Percentiles rank a stretch among this genome's conserved stretches.
These are phyloP conservation scores for Aspergillus tanneri DNA, from an alignment of 2,329 filamentous ascomycete species.

Conservation along the genomic window DNA sequence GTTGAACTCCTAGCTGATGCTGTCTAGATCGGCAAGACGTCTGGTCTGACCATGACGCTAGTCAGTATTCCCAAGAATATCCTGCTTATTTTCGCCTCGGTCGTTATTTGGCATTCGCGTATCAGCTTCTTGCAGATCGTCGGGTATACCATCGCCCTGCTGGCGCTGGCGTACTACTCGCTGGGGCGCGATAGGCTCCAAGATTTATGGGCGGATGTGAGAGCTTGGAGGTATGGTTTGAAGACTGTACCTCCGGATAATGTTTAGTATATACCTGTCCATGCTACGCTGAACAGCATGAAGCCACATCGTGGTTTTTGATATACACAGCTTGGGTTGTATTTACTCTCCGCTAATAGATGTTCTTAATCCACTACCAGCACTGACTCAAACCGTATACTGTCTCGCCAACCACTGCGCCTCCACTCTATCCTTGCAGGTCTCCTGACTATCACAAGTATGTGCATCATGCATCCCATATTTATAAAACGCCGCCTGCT, in stretches of 20 bases:
- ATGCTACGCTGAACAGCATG: too few species aligned
- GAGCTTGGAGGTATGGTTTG: neutral
- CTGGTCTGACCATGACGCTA: slow-evolving; percentile 75
- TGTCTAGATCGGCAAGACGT: slow-evolving; percentile 75
- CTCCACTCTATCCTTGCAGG: slow-evolving; percentile 1
- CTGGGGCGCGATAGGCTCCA: slow-evolving; percentile 66
- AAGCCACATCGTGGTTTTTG: too few species aligned
- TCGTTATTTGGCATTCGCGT: slow-evolving; percentile 70
- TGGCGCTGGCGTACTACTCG: slow-evolving; percentile 63
- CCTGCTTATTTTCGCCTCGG: slow-evolving; percentile 69
- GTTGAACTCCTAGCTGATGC: neutral
- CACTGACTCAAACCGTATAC: neutral
- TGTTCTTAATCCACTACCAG: slow-evolving; percentile 1
- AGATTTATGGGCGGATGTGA: neutral
- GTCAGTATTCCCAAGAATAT: slow-evolving; percentile 83
- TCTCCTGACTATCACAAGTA: slow-evolving; percentile 5
- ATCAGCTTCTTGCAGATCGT: slow-evolving; percentile 68
- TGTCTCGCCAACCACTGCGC: slow-evolving; percentile 7
- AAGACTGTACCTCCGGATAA: neutral
- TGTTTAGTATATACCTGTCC: neutral
- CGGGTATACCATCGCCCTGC: slow-evolving; percentile 71
- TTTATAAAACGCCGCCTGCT: slow-evolving; percentile 10
- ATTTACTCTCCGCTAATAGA: too few species aligned
- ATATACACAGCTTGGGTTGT: too few species aligned
- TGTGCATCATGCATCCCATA: slow-evolving; percentile 8